These are phyloP conservation scores for Termitomyces sp. DNA, from an alignment of 768 basidiomycete species.

Conservation along the genomic window DNA sequence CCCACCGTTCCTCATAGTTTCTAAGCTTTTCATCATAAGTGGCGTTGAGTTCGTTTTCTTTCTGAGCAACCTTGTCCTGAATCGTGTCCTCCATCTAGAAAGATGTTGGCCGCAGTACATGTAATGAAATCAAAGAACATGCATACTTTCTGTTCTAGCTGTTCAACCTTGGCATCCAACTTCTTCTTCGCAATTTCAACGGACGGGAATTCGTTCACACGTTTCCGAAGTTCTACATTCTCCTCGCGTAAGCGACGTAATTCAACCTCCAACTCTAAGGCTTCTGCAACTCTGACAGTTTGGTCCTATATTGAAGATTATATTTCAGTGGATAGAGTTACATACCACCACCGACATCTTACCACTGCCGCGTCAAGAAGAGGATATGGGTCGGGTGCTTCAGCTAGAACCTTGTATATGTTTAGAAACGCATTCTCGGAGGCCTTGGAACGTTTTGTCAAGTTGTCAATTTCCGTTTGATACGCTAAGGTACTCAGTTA, in stretches of 20 bases:
- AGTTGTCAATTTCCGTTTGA: conserved; percentile 93
- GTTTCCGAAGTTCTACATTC: conserved; percentile 74
- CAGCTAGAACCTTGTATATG: conserved; percentile 93
- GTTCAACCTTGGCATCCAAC: conserved; percentile 67
- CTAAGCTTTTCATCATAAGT: conserved; percentile 94
- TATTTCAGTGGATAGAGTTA: neutral
- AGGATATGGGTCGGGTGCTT: conserved; percentile 97
- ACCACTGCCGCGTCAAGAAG: conserved; percentile 93
- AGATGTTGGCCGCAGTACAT: conserved; percentile 4
- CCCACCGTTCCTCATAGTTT: conserved; percentile 94
- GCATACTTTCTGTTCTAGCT: conserved; percentile 78
- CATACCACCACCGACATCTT: conserved; percentile 10
- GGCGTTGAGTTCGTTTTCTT: conserved; percentile 95
- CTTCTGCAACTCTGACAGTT: conserved; percentile 85
- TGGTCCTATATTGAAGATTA: conserved; percentile 62
- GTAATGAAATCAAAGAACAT: neutral
- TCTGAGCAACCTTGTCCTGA: conserved; percentile 82
- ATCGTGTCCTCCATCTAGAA: conserved; percentile 92
- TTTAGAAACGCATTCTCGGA: conserved; percentile 97
- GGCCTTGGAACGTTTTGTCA: conserved; percentile 88
- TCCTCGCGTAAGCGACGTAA: conserved; percentile 73
- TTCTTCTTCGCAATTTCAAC: conserved; percentile 76
- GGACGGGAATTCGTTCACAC: conserved; percentile 56
- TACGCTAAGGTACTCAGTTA: conserved; percentile 55
- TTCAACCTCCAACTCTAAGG: conserved; percentile 71